Base-by-base conservation (phyloP, 169 alveolate genomes). In the Plasmodium fragile region DNA sequence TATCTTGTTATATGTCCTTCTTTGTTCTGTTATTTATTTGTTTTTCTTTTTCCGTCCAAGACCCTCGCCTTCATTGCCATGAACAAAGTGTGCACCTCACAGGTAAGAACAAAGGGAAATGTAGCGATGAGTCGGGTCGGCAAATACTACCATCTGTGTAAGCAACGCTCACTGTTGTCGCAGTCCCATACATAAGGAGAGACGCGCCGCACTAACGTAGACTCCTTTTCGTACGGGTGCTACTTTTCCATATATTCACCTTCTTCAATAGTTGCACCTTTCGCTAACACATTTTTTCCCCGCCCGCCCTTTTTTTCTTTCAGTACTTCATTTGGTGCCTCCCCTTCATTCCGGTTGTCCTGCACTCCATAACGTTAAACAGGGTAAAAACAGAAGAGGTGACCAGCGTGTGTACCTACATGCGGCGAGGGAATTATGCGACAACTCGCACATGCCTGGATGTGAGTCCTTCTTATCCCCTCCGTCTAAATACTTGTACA, bases 71-170 rank as follows among this genome's bases (percentile, higher is more conserved):
- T 99, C 91, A 99, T 99, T 39, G 98, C 98, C 36, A 97, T 98
- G 96, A 99, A 99, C 96, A 99, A 98, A 96, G 99, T 99, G 4
- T 96, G 98, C 75, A 99, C 99, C 10, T 98, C 99, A 22, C 98
- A 98, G 96, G 94, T 91, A 91, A 91, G 39, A 28, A 59, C n/a
- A 72, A 55, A 41, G 30, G 52, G 71, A 28, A 79, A 22, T 30
- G 49, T n/a, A 45, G 39, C 83, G 41, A 65, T 18, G 36, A 7
- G 36, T 65, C 41, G n/a, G 16, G 32, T 65, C 25, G 41, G 41
- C 75, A 22, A 6, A 18, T 65, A 39, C 32, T 32, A 11, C 18
- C 34, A 59, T 0, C 7, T 59, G 73, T 59, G 32, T 0, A 59
- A 59, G 28, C 73, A 59, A 59, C 75, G 36, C 32, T 22, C 75